Percentiles rank a stretch among this genome's conserved stretches.
Evolutionary conservation across 169 alveolate species (phyloP).

Genomic region (Plasmodium blacklocki): DNA sequence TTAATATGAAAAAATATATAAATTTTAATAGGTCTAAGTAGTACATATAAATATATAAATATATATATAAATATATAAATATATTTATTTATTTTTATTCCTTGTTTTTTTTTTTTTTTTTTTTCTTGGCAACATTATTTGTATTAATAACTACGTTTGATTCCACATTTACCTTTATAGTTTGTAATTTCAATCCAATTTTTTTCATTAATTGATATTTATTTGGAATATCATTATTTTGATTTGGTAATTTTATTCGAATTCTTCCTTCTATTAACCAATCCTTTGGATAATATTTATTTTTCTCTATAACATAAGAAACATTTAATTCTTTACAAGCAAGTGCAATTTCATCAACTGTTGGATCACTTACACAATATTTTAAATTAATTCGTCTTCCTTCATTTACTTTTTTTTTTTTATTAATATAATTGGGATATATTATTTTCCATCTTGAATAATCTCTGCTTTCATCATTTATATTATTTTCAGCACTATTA

Average conservation of each 20-base stretch:
- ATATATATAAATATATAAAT: too few species aligned
- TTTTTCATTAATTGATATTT: conserved; percentile 56
- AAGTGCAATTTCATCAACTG: conserved; percentile 81
- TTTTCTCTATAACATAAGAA: conserved; percentile 80
- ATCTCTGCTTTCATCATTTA: conserved; percentile 21
- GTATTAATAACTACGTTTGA: conserved; percentile 8
- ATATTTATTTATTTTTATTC: too few species aligned
- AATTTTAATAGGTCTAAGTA: too few species aligned
- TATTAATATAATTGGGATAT: conserved; percentile 84
- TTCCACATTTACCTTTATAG: conserved; percentile 44
- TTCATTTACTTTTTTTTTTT: conserved; percentile 79
- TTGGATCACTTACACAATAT: conserved; percentile 82
- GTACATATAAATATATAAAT: too few species aligned
- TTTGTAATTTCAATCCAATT: conserved; percentile 60
- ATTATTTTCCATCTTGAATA: conserved; percentile 78
- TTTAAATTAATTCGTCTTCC: conserved; percentile 81
- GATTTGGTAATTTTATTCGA: conserved; percentile 74
- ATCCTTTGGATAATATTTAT: conserved; percentile 83
- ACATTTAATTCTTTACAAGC: conserved; percentile 83
- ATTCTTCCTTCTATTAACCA: conserved; percentile 83
- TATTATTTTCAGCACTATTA: conserved; percentile 8
- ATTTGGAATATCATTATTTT: conserved; percentile 9
- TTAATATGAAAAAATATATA: too few species aligned
- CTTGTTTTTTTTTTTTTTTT: conserved; percentile 27
- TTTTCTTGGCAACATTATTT: conserved; percentile 16